phyloP scores from a whole-genome alignment of 2,329 filamentous ascomycete species.

The Cercospora brassicicola region DNA sequence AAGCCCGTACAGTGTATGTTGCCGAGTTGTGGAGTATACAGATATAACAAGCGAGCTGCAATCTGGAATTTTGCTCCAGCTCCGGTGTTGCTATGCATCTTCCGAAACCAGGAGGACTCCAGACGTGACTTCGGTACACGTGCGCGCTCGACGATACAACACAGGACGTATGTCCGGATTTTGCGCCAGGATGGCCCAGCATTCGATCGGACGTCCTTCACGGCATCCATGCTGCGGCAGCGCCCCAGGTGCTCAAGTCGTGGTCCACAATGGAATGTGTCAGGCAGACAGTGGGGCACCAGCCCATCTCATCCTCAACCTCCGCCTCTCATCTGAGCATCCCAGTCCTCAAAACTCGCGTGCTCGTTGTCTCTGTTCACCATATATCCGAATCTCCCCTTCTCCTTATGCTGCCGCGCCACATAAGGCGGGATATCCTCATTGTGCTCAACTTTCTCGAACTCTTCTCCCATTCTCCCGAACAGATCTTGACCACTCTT shows the following conservation, averaged over 20 bases:
- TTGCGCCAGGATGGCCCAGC: too few species aligned
- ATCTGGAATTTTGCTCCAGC: background rate
- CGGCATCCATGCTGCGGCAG: background rate
- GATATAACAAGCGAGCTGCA: too few species aligned
- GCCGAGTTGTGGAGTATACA: too few species aligned
- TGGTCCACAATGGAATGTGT: background rate
- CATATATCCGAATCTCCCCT: slow-evolving; percentile 41
- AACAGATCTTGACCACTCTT: slow-evolving; percentile 57
- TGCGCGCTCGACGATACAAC: background rate
- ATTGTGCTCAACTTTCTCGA: slow-evolving; percentile 52
- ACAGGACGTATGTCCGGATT: background rate
- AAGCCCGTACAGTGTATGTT: too few species aligned
- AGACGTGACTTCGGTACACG: background rate
- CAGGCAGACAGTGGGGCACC: background rate
- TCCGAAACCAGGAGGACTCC: background rate
- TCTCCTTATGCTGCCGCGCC: slow-evolving; percentile 20
- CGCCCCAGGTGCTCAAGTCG: background rate
- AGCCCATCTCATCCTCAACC: background rate
- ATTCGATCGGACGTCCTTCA: background rate
- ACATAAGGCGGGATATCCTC: slow-evolving; percentile 55
- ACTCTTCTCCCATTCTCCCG: slow-evolving; percentile 54
- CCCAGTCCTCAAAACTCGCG: slow-evolving; percentile 40
- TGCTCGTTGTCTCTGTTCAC: slow-evolving; percentile 43
- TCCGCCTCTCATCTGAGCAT: slow-evolving; percentile 1
- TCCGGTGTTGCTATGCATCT: background rate